Evolutionary conservation across 129 eudicot species (phyloP), one percentile per base, ranked within the genome.

Genomic region (Flaveria sonorensis): DNA sequence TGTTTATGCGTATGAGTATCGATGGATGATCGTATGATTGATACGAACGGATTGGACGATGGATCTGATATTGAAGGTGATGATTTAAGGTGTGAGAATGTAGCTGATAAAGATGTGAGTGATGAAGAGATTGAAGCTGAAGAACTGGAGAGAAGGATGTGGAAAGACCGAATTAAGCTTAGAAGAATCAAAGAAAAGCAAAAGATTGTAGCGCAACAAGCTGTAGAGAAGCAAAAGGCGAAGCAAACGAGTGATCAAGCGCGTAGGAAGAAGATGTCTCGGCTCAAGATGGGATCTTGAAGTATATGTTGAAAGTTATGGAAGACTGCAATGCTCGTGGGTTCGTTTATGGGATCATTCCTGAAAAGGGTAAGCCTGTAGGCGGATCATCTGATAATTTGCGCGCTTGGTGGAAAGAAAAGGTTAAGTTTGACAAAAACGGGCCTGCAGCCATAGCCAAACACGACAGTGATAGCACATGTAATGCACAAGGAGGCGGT

Each of bases 391-490:
- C 99, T 5, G 99, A 95, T 73, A 95, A 95, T 72, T 75, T 91
- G 39, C 77, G 99, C 23, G 99, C 93, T 46, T 95, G 99, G 99
- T 95, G 99, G 99, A 95, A 95, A 75, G 99, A 95, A 56, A 95
- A 95, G 65, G 99, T 95, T 10, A 95, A 88, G 81, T 89, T 95
- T 32, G 99, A 94, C 82, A 91, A 89, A 75, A 94, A 91, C 23
- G 97, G 97, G 19, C 97, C 96, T 4, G 93, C 94, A 23, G 99
- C 99, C 14, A 85, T 91, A 40, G 81, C 89, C 0, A 91, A 89
- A 76, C 86, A 91, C 13, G 92, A 94, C 39, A 74, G 83, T 0
- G 97, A 91, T 70, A 71, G 85, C 70, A 55, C 82, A 5, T 77
- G 79, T 2, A 80, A 78, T 71, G 85, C 69, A 6, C 90, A 88